Evolutionary conservation across 805 yeast genomes (phyloP).

Genomic region (Saturnispora diversa): DNA sequence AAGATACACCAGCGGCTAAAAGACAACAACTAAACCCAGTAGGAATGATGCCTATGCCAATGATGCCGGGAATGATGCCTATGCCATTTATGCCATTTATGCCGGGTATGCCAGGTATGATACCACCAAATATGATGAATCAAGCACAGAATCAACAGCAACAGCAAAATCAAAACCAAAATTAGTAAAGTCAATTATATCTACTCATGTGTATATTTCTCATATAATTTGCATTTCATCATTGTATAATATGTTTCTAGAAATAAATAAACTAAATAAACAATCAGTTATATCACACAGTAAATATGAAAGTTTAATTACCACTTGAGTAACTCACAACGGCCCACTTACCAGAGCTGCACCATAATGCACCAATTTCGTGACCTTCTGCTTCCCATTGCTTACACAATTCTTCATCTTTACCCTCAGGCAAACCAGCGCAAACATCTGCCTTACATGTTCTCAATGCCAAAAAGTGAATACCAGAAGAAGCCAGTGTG

Average conservation of each 20-base stretch:
- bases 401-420: slow-evolving; percentile 56
- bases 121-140: not conserved
- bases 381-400: slow-evolving; percentile 51
- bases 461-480: slow-evolving; percentile 69
- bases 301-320: too few species aligned
- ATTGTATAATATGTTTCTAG: not conserved
- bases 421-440: slow-evolving; percentile 72
- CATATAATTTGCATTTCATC: too few species aligned
- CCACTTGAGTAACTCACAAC: slow-evolving; percentile 60
- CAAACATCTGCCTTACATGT: slow-evolving; percentile 96
- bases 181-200: not conserved
- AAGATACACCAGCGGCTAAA: slow-evolving; percentile 15
- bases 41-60: slow-evolving; percentile 12
- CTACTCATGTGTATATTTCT: too few species aligned
- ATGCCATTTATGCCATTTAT: slow-evolving; percentile 29
- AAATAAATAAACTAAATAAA: not conserved
- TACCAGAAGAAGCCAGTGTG: slow-evolving; percentile 50
- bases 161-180: not conserved
- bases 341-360: slow-evolving; percentile 88
- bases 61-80: slow-evolving; percentile 26
- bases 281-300: too few species aligned
- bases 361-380: slow-evolving; percentile 70
- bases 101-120: slow-evolving; percentile 19
- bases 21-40: slow-evolving; percentile 14
- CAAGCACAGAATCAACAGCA: not conserved